Evolutionary conservation across 495 filamentous ascomycete genomes (phyloP).

Genomic region (Penicillium cataractarum): DNA sequence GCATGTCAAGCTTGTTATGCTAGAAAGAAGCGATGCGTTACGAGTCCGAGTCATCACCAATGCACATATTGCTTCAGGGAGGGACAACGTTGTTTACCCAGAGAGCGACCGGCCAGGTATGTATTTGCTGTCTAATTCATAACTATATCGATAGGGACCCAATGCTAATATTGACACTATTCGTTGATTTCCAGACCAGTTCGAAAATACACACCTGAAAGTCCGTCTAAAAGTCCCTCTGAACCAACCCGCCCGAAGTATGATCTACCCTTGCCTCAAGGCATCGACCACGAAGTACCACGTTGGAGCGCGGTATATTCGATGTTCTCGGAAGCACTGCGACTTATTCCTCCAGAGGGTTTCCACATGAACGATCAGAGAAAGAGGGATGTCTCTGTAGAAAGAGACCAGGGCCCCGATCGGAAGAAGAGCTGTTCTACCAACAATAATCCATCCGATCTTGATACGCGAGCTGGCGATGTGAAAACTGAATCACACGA

Average conservation of each 20-base stretch:
- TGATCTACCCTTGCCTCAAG: constrained; percentile 7
- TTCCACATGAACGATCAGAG: background rate
- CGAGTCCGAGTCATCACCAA: constrained; percentile 8
- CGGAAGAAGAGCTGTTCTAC: background rate
- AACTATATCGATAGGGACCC: too few relatives aligned
- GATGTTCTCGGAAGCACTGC: constrained; percentile 16
- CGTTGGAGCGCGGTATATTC: constrained; percentile 18
- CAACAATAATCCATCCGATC: background rate
- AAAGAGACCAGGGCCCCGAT: background rate
- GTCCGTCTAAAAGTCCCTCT: background rate
- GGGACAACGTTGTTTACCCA: constrained; percentile 14
- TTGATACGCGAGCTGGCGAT: background rate
- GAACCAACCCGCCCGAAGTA: background rate
- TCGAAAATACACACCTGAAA: background rate
- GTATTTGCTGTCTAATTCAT: background rate
- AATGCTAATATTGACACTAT: background rate
- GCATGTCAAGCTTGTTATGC: constrained; percentile 20
- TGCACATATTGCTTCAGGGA: constrained; percentile 23
- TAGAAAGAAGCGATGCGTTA: constrained; percentile 25
- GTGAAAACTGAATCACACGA: background rate
- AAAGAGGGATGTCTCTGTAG: background rate
- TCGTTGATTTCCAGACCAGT: background rate
- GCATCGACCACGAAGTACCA: constrained; percentile 20
- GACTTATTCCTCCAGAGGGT: constrained; percentile 17
- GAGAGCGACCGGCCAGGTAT: constrained; percentile 20